Evolutionary conservation across 805 yeast genomes (phyloP).

Genomic region (Candida nanaspora): DNA sequence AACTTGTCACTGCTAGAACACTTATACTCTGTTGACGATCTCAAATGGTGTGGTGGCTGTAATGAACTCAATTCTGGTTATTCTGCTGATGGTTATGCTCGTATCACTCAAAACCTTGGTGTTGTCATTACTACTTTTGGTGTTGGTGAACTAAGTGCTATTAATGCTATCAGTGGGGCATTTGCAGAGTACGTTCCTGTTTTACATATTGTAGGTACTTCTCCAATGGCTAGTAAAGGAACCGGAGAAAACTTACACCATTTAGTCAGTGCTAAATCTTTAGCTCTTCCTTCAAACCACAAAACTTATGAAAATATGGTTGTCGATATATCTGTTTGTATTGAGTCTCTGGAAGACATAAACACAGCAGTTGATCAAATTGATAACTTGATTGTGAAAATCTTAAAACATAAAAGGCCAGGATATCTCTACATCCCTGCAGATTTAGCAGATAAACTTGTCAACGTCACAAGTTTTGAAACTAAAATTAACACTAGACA

Average conservation of each 20-base stretch:
- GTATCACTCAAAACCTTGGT: constrained; percentile 56
- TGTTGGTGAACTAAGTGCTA: constrained; percentile 82
- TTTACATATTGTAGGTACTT: constrained; percentile 80
- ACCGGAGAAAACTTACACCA: constrained; percentile 43
- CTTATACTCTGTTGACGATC: constrained; percentile 41
- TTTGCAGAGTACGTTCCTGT: constrained; percentile 76
- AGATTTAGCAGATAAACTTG: constrained; percentile 47
- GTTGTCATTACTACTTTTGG: constrained; percentile 72
- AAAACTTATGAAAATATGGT: constrained; percentile 60
- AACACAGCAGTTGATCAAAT: constrained; percentile 48
- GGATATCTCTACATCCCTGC: constrained; percentile 77
- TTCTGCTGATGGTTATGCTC: constrained; percentile 84
- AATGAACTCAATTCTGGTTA: constrained; percentile 88
- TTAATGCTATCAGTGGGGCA: constrained; percentile 79
- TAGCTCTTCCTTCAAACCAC: constrained; percentile 50
- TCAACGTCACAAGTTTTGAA: constrained; percentile 17
- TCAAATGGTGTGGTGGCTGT: constrained; percentile 77
- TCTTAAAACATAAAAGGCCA: constrained; percentile 59
- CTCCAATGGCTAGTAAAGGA: constrained; percentile 29
- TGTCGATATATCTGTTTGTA: constrained; percentile 45
- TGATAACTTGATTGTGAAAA: constrained; percentile 55
- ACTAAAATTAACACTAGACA: not conserved
- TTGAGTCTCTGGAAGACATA: constrained; percentile 40
- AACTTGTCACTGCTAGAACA: constrained; percentile 63
- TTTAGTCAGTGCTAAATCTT: constrained; percentile 44